These are phyloP conservation scores for Peniophora sp. DNA, from an alignment of 1,284 basidiomycete genomes.

Conservation along the genomic window DNA sequence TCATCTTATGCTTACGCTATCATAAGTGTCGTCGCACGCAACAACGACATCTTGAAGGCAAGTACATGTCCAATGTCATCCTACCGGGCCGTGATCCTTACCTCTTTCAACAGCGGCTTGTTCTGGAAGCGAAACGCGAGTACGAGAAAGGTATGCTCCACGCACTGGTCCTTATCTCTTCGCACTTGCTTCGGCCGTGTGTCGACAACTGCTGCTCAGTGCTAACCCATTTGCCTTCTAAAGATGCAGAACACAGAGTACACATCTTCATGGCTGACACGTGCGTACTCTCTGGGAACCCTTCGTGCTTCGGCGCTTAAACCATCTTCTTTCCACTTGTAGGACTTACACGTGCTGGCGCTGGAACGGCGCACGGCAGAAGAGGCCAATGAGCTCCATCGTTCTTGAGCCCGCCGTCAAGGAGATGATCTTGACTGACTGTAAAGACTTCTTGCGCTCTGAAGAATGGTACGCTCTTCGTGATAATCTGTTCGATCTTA, in stretches of 20 bases:
- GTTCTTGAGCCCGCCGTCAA: slow-evolving; percentile 80
- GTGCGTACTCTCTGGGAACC: slow-evolving; percentile 35
- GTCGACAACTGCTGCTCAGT: too few species aligned
- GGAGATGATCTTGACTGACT: slow-evolving; percentile 79
- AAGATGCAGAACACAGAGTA: slow-evolving; percentile 75
- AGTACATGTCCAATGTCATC: too few species aligned
- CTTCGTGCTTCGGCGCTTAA: slow-evolving; percentile 4
- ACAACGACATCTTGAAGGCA: slow-evolving; percentile 77
- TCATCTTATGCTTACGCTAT: slow-evolving; percentile 3
- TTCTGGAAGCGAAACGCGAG: slow-evolving; percentile 76
- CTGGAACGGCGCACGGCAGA: slow-evolving; percentile 80
- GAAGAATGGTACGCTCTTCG: slow-evolving; percentile 64
- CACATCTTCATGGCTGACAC: slow-evolving; percentile 83
- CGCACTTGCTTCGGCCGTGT: too few species aligned
- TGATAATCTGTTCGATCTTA: slow-evolving; percentile 1
- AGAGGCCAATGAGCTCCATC: slow-evolving; percentile 81
- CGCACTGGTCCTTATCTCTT: too few species aligned
- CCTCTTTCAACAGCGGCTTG: slow-evolving; percentile 16
- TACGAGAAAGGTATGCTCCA: slow-evolving; percentile 51
- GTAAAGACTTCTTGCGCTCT: slow-evolving; percentile 74
- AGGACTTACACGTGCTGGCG: slow-evolving; percentile 72
- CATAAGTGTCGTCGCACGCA: slow-evolving; percentile 71
- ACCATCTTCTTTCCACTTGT: neutral
- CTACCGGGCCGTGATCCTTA: too few species aligned
- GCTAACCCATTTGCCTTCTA: too few species aligned